These are phyloP conservation scores for Mortierella antarctica DNA, from an alignment of 192 early-diverging fungal species.

Conservation along the genomic window DNA sequence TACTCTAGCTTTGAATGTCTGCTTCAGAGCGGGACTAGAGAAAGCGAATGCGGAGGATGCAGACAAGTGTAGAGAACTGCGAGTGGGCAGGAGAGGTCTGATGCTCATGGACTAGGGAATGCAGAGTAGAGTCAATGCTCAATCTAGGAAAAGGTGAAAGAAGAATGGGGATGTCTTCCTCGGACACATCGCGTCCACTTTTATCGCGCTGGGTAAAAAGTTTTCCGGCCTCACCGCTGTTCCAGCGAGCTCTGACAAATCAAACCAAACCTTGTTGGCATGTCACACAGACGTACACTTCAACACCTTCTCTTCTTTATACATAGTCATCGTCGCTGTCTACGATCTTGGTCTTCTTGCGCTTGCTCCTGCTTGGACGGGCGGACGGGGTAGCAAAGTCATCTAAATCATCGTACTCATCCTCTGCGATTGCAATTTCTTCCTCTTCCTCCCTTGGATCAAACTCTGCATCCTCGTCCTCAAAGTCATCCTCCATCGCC, in stretches of 20 bases:
- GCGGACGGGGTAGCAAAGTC: constrained; percentile 7
- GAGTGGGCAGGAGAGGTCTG: neutral
- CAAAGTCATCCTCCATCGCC: neutral
- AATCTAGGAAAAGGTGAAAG: too few species aligned
- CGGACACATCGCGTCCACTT: too few species aligned
- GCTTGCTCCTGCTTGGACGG: constrained; percentile 23
- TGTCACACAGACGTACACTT: too few species aligned
- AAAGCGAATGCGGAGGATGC: constrained; percentile 1
- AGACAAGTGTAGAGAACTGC: neutral
- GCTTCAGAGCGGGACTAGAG: too few species aligned
- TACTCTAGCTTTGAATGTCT: neutral
- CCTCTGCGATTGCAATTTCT: neutral
- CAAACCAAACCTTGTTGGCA: too few species aligned
- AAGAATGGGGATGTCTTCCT: too few species aligned
- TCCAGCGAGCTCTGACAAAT: too few species aligned
- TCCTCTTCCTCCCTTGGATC: neutral
- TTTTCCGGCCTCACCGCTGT: too few species aligned
- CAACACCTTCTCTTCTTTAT: neutral
- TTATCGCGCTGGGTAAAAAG: too few species aligned
- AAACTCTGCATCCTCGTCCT: constrained; percentile 1
- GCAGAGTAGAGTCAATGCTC: too few species aligned
- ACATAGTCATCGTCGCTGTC: constrained; percentile 47
- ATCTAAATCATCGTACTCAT: constrained; percentile 7
- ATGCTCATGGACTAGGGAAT: too few species aligned
- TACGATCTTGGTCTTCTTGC: constrained; percentile 36